phyloP scores from a whole-genome alignment of 2,329 filamentous ascomycete genomes.

The Magnaporthiopsis rhizophila region DNA sequence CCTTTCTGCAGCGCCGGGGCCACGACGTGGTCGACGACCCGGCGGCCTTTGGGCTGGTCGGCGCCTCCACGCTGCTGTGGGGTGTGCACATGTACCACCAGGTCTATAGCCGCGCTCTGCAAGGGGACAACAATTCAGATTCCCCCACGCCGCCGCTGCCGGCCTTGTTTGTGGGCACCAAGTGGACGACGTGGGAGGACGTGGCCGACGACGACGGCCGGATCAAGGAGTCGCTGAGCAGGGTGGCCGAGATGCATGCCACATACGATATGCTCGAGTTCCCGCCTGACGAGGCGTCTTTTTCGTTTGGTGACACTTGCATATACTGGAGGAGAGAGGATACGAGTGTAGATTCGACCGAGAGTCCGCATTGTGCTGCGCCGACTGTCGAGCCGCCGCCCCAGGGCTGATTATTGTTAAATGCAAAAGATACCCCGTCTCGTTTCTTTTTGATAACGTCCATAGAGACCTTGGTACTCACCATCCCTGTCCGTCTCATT shows the following conservation, averaged over 20 bases:
- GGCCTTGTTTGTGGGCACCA: conserved; percentile 49
- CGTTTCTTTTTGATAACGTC: not conserved
- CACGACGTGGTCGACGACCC: conserved; percentile 45
- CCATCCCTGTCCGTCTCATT: not conserved
- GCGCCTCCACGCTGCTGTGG: conserved; percentile 44
- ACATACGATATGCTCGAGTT: conserved; percentile 25
- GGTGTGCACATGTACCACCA: conserved; percentile 52
- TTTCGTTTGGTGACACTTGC: conserved; percentile 31
- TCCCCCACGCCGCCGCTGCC: conserved; percentile 21
- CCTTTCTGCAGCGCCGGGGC: conserved; percentile 43
- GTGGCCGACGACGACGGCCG: not conserved
- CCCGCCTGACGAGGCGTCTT: conserved; percentile 28
- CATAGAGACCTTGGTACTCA: not conserved
- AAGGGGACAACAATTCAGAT: conserved; percentile 14
- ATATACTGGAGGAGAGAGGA: conserved; percentile 27
- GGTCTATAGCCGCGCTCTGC: conserved; percentile 44
- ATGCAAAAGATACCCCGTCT: too few species aligned
- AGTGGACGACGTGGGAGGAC: conserved; percentile 42
- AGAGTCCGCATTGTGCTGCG: not conserved
- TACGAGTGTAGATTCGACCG: conserved; percentile 1
- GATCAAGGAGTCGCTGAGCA: not conserved
- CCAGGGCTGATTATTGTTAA: too few species aligned
- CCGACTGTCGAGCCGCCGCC: not conserved
- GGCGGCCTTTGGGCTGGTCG: conserved; percentile 40
- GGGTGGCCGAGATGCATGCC: conserved; percentile 8